A percentile compares a stretch with the other conserved stretches of the same genome.
Evolutionary conservation across 2,329 filamentous ascomycete species (phyloP).

Genomic region (Aspergillus calidoustus): DNA sequence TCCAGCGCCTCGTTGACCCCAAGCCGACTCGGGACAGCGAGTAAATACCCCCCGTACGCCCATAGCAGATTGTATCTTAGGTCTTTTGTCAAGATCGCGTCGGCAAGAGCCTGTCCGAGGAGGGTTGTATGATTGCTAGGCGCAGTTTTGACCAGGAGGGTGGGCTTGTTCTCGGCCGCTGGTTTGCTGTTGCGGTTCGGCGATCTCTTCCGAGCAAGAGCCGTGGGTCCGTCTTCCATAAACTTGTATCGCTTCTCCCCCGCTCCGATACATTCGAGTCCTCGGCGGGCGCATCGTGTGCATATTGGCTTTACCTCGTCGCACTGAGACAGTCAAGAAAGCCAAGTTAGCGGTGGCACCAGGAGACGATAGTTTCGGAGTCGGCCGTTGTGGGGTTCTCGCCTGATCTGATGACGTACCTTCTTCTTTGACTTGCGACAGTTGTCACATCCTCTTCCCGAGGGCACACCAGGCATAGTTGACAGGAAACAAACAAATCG

Average conservation of each 20-base stretch:
- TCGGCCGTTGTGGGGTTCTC: too few relatives aligned
- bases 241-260: conserved; percentile 57
- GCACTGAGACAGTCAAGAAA: conserved; percentile 42
- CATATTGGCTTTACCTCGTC: conserved; percentile 52
- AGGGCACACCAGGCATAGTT: conserved; percentile 58
- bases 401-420: conserved; percentile 35
- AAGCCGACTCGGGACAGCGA: conserved; percentile 51
- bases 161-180: not conserved
- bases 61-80: conserved; percentile 54
- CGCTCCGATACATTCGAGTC: conserved; percentile 51
- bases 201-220: conserved; percentile 1
- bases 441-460: conserved; percentile 55
- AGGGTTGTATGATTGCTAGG: conserved; percentile 41
- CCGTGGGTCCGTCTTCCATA: conserved; percentile 39
- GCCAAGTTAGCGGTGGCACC: not conserved
- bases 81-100: conserved; percentile 43
- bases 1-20: conserved; percentile 54
- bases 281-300: conserved; percentile 52
- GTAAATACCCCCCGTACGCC: conserved; percentile 53
- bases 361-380: too few relatives aligned
- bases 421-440: conserved; percentile 61
- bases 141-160: not conserved
- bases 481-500: not conserved
- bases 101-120: conserved; percentile 40
- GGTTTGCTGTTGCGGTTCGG: not conserved